Evolutionary conservation across 2,329 filamentous ascomycete species (phyloP).

Genomic region (Parastagonospora avenae): DNA sequence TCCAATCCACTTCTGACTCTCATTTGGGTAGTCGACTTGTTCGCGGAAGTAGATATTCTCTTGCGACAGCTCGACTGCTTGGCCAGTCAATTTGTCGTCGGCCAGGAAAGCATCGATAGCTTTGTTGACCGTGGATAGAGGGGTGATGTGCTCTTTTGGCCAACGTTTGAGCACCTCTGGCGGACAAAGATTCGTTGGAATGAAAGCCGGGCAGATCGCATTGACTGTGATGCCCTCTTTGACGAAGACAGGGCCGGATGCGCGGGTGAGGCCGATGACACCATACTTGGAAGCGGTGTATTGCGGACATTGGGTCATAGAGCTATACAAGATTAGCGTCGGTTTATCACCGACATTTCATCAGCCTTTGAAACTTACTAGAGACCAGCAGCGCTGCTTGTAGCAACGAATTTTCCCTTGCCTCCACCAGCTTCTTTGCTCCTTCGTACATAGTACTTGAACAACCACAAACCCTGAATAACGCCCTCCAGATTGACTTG

Average conservation of each 20-base stretch:
- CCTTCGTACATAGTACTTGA: conserved; percentile 49
- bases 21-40: conserved; percentile 46
- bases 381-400: conserved; percentile 45
- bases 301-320: conserved; percentile 44
- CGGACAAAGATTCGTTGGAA: conserved; percentile 47
- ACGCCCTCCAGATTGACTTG: conserved; percentile 50
- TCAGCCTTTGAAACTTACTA: conserved; percentile 30
- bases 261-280: conserved; percentile 47
- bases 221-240: conserved; percentile 47
- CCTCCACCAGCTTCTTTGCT: conserved; percentile 44
- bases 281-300: conserved; percentile 53
- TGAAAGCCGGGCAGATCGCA: conserved; percentile 49
- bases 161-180: conserved; percentile 45
- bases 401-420: conserved; percentile 48
- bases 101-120: conserved; percentile 47
- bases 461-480: conserved; percentile 51
- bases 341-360: neutral
- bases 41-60: conserved; percentile 50
- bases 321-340: conserved; percentile 7
- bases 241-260: conserved; percentile 40
- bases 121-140: conserved; percentile 47
- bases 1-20: conserved; percentile 49
- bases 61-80: conserved; percentile 49
- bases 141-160: conserved; percentile 48
- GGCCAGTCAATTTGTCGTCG: conserved; percentile 44